Evolutionary conservation across 2,329 filamentous ascomycete species (phyloP).

Genomic region (Neoascochyta sp.): DNA sequence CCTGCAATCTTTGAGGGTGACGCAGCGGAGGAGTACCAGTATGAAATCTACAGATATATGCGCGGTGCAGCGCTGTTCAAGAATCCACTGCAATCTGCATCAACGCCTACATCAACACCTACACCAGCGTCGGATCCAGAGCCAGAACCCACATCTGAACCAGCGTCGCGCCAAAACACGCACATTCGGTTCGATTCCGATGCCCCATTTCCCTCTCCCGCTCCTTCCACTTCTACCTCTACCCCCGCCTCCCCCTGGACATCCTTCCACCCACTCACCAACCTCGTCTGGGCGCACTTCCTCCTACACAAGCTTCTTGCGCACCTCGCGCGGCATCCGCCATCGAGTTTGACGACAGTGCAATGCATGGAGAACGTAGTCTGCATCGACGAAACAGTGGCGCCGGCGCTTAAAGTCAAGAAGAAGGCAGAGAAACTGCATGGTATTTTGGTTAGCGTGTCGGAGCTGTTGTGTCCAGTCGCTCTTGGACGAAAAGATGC

Average conservation of each 20-base stretch:
- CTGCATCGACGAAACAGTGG: constrained; percentile 4
- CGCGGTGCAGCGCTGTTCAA: constrained; percentile 44
- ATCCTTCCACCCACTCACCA: constrained; percentile 57
- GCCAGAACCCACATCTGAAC: constrained; percentile 5
- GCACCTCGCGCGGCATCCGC: constrained; percentile 30
- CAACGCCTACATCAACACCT: background rate
- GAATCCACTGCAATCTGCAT: constrained; percentile 37
- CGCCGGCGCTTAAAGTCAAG: constrained; percentile 21
- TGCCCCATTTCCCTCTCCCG: constrained; percentile 1
- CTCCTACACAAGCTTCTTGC: constrained; percentile 55
- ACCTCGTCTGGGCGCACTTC: constrained; percentile 62
- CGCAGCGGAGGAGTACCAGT: constrained; percentile 50
- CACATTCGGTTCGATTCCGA: constrained; percentile 26
- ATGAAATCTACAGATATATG: constrained; percentile 56
- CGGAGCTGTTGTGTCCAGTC: constrained; percentile 41
- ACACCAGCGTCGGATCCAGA: background rate
- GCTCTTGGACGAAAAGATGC: constrained; percentile 19
- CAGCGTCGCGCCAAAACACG: constrained; percentile 23
- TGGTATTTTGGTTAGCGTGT: constrained; percentile 34
- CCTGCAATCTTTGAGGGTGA: constrained; percentile 46
- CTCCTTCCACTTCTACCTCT: too few relatives aligned
- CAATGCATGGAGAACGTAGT: constrained; percentile 15
- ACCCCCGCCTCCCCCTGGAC: too few relatives aligned
- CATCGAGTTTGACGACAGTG: constrained; percentile 12
- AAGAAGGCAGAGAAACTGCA: constrained; percentile 40